phyloP scores from a whole-genome alignment of 2,329 filamentous ascomycete species.

The Dactylellina leptospora region DNA sequence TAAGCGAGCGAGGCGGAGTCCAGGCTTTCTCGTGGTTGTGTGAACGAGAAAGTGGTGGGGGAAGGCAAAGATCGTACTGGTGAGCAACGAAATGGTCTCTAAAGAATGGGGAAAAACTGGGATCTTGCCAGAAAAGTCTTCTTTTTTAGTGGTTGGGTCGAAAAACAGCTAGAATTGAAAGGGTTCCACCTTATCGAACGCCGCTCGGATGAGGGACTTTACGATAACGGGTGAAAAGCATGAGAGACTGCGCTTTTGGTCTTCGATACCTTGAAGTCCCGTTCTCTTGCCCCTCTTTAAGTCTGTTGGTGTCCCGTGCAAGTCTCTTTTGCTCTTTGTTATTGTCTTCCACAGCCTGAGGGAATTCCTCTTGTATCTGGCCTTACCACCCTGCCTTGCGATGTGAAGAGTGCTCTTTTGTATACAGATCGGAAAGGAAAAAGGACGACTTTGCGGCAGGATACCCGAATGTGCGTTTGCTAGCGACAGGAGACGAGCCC shows the following conservation, averaged over 20 bases:
- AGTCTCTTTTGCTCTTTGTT: slow-evolving; percentile 1
- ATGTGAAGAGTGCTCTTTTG: slow-evolving; percentile 20
- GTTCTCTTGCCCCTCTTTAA: background rate
- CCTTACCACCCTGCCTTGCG: slow-evolving; percentile 17
- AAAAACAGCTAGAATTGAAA: background rate
- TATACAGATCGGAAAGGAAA: background rate
- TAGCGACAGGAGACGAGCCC: slow-evolving; percentile 1
- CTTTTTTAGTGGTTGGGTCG: background rate
- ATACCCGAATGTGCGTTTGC: slow-evolving; percentile 22
- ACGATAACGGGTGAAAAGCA: background rate
- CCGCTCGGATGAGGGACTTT: slow-evolving; percentile 48
- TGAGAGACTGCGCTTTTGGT: slow-evolving; percentile 38
- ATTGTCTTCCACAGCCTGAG: slow-evolving; percentile 19
- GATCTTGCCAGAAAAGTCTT: background rate
- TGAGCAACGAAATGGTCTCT: slow-evolving; percentile 1
- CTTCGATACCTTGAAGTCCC: slow-evolving; percentile 23
- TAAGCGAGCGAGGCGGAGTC: slow-evolving; percentile 47
- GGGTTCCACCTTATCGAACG: background rate
- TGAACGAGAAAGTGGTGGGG: background rate
- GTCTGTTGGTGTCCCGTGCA: background rate
- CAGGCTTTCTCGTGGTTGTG: slow-evolving; percentile 18
- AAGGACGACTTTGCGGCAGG: background rate
- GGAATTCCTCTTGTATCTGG: background rate
- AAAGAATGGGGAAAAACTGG: background rate
- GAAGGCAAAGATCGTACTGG: slow-evolving; percentile 1